phyloP scores from a whole-genome alignment of 441 rosid genomes.

The Isatis lusitanica region DNA sequence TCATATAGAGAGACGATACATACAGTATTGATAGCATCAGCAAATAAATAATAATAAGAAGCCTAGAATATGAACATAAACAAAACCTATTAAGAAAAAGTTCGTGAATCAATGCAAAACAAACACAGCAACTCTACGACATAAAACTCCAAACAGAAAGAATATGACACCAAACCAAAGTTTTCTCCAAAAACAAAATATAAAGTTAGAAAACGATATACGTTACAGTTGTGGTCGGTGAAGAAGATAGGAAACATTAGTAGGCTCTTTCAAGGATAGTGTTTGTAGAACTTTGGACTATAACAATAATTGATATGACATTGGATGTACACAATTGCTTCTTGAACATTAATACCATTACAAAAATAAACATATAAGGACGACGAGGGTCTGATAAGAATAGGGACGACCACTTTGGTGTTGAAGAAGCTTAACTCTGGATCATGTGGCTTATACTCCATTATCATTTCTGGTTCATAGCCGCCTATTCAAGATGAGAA shows the following conservation, averaged over 20 bases:
- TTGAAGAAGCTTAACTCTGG: conserved; percentile 8
- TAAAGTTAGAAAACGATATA: background rate
- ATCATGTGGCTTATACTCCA: background rate
- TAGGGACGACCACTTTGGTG: conserved; percentile 4
- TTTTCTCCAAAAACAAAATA: background rate
- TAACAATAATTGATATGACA: conserved; percentile 4
- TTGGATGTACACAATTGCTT: conserved; percentile 8
- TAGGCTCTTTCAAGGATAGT: background rate
- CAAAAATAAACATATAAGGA: background rate
- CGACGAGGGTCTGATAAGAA: background rate
- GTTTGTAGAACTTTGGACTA: background rate
- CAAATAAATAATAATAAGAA: no score
- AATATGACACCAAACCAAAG: background rate
- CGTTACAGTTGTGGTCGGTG: background rate
- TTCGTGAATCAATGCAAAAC: background rate
- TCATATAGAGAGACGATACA: no score
- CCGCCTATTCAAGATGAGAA: conserved; percentile 22
- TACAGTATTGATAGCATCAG: no score
- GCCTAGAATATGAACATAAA: no score
- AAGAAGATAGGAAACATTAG: background rate
- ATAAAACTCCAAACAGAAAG: background rate
- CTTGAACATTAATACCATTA: background rate
- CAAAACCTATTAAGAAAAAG: no score
- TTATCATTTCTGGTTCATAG: conserved; percentile 33
- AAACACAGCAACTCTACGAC: background rate